Evolutionary conservation across 1,284 basidiomycete species (phyloP).

Genomic region (Puccinia horiana): DNA sequence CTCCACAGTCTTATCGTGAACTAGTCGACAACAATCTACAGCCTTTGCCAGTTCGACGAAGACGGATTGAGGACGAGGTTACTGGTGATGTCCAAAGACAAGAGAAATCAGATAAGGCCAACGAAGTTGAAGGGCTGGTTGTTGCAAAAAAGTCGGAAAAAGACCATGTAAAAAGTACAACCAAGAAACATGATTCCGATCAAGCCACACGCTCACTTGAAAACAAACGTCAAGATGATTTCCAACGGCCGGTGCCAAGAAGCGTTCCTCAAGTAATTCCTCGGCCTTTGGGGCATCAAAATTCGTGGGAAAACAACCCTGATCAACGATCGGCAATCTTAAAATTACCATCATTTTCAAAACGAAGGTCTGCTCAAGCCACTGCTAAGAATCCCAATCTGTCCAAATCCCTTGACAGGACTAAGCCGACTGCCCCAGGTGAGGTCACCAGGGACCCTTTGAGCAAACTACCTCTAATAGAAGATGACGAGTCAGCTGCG

Average conservation of each 20-base stretch:
- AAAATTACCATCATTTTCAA: conserved; percentile 48
- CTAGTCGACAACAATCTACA: conserved; percentile 45
- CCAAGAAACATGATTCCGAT: background rate
- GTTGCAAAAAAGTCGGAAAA: conserved; percentile 52
- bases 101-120: conserved; percentile 62
- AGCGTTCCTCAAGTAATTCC: background rate
- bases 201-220: conserved; percentile 44
- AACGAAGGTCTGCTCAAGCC: conserved; percentile 29
- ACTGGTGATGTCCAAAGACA: conserved; percentile 43
- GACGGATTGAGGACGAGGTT: conserved; percentile 51
- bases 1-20: conserved; percentile 14
- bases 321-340: conserved; percentile 26
- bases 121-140: conserved; percentile 65
- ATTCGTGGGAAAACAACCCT: conserved; percentile 24
- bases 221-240: background rate
- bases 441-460: background rate
- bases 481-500: conserved; percentile 24
- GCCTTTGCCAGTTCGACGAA: conserved; percentile 37
- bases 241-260: background rate
- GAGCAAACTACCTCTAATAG: background rate
- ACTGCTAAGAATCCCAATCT: background rate
- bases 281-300: background rate
- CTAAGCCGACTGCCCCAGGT: conserved; percentile 10
- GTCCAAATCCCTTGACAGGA: background rate
- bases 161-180: background rate